These are phyloP conservation scores for Tardiomyces depauwii DNA, from an alignment of 1,139 yeast species.

Conservation along the genomic window DNA sequence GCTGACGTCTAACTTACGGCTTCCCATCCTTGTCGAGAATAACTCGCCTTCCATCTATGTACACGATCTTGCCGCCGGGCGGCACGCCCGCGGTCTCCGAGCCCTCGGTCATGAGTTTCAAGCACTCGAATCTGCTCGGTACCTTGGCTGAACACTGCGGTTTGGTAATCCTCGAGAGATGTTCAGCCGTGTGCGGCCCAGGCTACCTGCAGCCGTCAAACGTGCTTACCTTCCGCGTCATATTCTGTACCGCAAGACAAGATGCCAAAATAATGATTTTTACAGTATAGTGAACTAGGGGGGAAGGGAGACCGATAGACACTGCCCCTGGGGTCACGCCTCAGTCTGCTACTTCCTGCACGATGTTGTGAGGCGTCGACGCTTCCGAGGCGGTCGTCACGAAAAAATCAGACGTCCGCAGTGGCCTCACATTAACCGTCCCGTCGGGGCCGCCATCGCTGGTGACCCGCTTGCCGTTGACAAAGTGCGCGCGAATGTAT, in stretches of 20 bases:
- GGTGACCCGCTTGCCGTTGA: slow-evolving; percentile 13
- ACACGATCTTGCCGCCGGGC: background rate
- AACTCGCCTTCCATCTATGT: slow-evolving; percentile 48
- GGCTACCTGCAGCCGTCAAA: too few species aligned
- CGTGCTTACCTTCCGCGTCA: too few species aligned
- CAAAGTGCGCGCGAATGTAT: slow-evolving; percentile 38
- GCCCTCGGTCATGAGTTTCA: too few species aligned
- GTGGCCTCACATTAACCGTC: slow-evolving; percentile 27
- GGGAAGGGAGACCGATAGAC: too few species aligned
- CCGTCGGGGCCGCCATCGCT: slow-evolving; percentile 7
- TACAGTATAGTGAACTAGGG: too few species aligned
- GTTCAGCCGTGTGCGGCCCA: too few species aligned
- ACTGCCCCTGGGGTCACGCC: too few species aligned
- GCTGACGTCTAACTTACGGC: slow-evolving; percentile 46
- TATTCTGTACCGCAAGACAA: too few species aligned
- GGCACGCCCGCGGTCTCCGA: background rate
- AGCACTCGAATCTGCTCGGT: too few species aligned
- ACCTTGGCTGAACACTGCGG: too few species aligned
- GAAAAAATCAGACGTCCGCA: slow-evolving; percentile 29
- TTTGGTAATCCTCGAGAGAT: too few species aligned
- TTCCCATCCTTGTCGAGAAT: slow-evolving; percentile 80
- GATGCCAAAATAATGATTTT: too few species aligned
- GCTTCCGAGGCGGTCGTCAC: slow-evolving; percentile 16
- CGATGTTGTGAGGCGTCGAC: slow-evolving; percentile 14
- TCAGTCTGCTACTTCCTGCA: slow-evolving; percentile 9